Base-by-base conservation (phyloP, 805 yeast genomes). In the Candida broadrunensis region DNA sequence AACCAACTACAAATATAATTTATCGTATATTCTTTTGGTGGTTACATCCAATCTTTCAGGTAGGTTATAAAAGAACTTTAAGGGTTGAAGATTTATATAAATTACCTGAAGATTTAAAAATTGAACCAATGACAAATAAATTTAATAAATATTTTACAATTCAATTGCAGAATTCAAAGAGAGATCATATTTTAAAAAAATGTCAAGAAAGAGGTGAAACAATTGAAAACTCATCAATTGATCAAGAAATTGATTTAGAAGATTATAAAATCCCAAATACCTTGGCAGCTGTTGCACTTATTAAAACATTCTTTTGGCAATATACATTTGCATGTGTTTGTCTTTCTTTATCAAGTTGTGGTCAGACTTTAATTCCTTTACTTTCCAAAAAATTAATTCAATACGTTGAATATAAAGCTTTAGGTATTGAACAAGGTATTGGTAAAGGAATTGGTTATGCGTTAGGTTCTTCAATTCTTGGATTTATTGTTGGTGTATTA, bases 11-110 rank as follows among this genome's bases (percentile, higher is more conserved):
- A n/a, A 69, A 67, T 41, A 21, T 50, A 23, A 16, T 77, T 16
- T 65, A 67, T 20, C 64, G 60, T 46, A 25, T 69, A 0, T 75
- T 80, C 50, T 78, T 81, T 56, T 73, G 82, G 78, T 84, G 88
- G 87, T 58, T 84, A 34, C 55, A 62, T 31, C 87, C 87, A 0
- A 49, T 84, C 36, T 58, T 84, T 66, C 62, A 58, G 15, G 75
- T 75, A 5, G 89, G 89, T 6, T 84, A 84, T 58, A 80, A 75
- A 56, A 69, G 89, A 51, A 81, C 88, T 0, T 57, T 84, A 33
- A 75, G 73, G 32, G 76, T 82, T 3, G 72, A 73, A 36, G 89
- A 84, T 58, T 52, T 83, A 46, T 83, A 44, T 49, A 38, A 36
- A 19, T 50, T 63, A 32, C 51, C 60, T 13, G 63, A 60, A 27